These are phyloP conservation scores for Tolypocladium guangdongense DNA, from an alignment of 2,329 filamentous ascomycete species.

Conservation along the genomic window DNA sequence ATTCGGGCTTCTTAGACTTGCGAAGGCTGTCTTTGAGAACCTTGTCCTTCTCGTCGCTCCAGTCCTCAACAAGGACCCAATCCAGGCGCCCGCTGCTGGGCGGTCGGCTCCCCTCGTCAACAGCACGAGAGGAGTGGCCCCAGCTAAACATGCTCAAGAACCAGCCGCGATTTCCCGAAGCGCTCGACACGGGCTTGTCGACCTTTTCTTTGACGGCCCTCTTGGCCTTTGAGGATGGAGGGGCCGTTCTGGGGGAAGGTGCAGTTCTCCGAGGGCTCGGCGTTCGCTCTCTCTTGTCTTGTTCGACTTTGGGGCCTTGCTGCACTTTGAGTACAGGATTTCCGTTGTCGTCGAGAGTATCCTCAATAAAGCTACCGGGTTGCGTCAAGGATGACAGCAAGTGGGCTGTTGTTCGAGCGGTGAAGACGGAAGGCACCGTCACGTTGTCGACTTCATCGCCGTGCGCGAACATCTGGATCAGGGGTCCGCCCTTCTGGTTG, in stretches of 20 bases:
- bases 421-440: constrained; percentile 89
- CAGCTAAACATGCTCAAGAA: constrained; percentile 31
- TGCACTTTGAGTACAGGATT: constrained; percentile 44
- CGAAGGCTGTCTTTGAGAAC: constrained; percentile 28
- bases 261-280: constrained; percentile 16
- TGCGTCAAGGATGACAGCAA: constrained; percentile 81
- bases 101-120: constrained; percentile 47
- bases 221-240: constrained; percentile 13
- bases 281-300: constrained; percentile 24
- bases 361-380: constrained; percentile 51
- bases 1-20: constrained; percentile 11
- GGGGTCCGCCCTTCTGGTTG: constrained; percentile 73
- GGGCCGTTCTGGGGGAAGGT: constrained; percentile 3
- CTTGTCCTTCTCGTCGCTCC: constrained; percentile 43
- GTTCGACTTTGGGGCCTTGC: constrained; percentile 28
- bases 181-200: constrained; percentile 7
- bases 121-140: constrained; percentile 16
- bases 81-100: constrained; percentile 64
- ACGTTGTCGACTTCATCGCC: constrained; percentile 85
- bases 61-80: constrained; percentile 61
- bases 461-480: constrained; percentile 97
- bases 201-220: constrained; percentile 14
- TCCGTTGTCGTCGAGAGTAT: constrained; percentile 48
- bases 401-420: constrained; percentile 87
- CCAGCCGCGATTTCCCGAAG: constrained; percentile 25